These are phyloP conservation scores for Oryza meridionalis DNA, from an alignment of 176 grass and related monocot genomes.

Conservation along the genomic window DNA sequence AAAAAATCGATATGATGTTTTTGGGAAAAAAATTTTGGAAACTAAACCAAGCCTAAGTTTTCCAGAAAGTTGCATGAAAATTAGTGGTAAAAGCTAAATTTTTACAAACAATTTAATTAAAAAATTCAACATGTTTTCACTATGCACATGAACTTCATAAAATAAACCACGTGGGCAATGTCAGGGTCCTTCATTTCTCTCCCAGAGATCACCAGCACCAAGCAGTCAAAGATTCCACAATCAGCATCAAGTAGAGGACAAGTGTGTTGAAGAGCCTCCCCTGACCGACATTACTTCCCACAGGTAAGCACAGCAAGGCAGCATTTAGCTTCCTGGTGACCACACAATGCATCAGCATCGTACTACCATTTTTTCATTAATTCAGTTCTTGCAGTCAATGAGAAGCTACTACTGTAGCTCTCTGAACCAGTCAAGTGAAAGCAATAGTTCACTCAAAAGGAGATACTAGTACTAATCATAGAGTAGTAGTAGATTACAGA, in stretches of 20 bases:
- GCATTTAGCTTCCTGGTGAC: constrained; percentile 39
- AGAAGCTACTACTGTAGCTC: not conserved
- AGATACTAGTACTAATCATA: not conserved
- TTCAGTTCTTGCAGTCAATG: not conserved
- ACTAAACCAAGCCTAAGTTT: not conserved
- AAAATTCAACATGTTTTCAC: not conserved
- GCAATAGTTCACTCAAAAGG: constrained; percentile 4
- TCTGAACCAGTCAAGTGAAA: constrained; percentile 15
- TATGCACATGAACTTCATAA: constrained; percentile 7
- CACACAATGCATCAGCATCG: constrained; percentile 27
- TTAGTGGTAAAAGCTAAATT: not conserved
- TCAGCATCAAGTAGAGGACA: constrained; percentile 20
- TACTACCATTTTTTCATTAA: constrained; percentile 6
- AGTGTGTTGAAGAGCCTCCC: constrained; percentile 12
- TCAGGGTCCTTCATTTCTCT: constrained; percentile 8
- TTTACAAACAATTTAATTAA: not conserved
- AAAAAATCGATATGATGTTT: too few species aligned
- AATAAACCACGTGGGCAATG: constrained; percentile 31
- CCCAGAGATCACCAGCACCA: not conserved
- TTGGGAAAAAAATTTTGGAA: too few species aligned
- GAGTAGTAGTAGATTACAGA: too few species aligned
- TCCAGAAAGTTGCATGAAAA: not conserved
- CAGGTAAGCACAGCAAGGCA: constrained; percentile 5
- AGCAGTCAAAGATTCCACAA: constrained; percentile 48
- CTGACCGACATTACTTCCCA: constrained; percentile 10